Conservation (phyloP, 768 basidiomycete genomes). For the Lentinula lateritia region DNA sequence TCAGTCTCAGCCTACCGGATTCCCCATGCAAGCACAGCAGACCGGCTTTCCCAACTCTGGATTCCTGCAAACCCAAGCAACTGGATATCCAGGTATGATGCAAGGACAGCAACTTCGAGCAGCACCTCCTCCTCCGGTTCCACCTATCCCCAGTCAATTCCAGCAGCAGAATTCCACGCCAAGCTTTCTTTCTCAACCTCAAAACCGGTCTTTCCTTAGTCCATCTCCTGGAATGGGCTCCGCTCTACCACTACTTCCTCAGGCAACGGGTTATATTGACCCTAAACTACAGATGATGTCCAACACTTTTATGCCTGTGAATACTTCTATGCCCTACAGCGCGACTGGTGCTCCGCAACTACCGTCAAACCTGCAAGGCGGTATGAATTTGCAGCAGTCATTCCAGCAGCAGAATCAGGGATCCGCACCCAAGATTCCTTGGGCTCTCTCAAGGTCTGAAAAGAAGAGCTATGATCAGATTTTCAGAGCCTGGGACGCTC, state of each 20-base stretch:
- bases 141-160: slow-evolving; percentile 57
- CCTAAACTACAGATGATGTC: slow-evolving; percentile 86
- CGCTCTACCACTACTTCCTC: slow-evolving; percentile 26
- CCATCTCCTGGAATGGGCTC: slow-evolving; percentile 45
- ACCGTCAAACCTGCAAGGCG: slow-evolving; percentile 44
- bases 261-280: slow-evolving; percentile 77
- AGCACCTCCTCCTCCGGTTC: slow-evolving; percentile 56
- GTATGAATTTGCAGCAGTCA: slow-evolving; percentile 68
- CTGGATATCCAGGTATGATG: slow-evolving; percentile 37
- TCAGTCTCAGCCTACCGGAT: background rate
- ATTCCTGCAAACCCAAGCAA: slow-evolving; percentile 47
- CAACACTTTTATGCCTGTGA: slow-evolving; percentile 86
- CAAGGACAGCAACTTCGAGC: slow-evolving; percentile 35
- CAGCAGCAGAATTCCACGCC: slow-evolving; percentile 41
- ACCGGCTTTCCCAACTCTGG: slow-evolving; percentile 42
- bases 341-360: slow-evolving; percentile 63
- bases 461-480: slow-evolving; percentile 97
- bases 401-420: slow-evolving; percentile 88
- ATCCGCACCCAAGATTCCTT: slow-evolving; percentile 63
- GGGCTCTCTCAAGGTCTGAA: slow-evolving; percentile 84
- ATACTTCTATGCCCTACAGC: slow-evolving; percentile 52
- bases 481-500: slow-evolving; percentile 93
- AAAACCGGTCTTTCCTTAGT: slow-evolving; percentile 46
- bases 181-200: slow-evolving; percentile 38
- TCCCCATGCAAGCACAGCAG: slow-evolving; percentile 42